Conservation (phyloP, 331 rosid genomes). For the Prunus yedoensis region DNA sequence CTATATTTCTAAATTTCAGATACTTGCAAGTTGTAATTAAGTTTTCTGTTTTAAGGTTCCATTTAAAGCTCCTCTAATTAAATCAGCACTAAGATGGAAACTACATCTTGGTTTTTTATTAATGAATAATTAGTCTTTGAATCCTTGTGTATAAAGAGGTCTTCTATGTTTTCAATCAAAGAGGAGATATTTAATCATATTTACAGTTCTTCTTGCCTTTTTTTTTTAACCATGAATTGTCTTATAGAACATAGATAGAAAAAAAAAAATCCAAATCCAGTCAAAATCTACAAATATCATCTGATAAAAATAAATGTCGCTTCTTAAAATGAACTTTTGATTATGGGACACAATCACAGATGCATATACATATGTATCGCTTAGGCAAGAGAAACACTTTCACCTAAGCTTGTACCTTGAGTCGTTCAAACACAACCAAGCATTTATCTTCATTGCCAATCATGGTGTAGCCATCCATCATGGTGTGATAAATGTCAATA, state of each 20-base stretch:
- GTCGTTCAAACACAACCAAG: slow-evolving; percentile 84
- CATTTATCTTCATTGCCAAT: slow-evolving; percentile 80
- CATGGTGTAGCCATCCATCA: slow-evolving; percentile 99
- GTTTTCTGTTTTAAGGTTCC: not conserved
- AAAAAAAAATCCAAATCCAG: not conserved
- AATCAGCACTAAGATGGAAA: not conserved
- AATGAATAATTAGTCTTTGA: not conserved
- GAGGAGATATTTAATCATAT: not conserved
- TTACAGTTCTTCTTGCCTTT: not conserved
- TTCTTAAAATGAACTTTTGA: not conserved
- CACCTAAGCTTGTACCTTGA: slow-evolving; percentile 58
- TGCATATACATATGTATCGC: not conserved
- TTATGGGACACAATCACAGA: not conserved
- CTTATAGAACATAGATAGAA: not conserved
- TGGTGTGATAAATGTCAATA: slow-evolving; percentile 89
- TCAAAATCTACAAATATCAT: not conserved
- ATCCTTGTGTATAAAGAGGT: not conserved
- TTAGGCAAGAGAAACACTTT: not conserved
- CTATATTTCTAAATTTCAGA: not conserved
- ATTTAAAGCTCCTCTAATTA: not conserved
- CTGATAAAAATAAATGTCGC: not conserved
- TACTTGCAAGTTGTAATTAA: not conserved
- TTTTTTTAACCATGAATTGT: not conserved
- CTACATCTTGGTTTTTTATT: not conserved
- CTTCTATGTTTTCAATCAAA: not conserved